phyloP scores from a whole-genome alignment of 192 early-diverging fungal genomes.

The Dissophora globulifera region DNA sequence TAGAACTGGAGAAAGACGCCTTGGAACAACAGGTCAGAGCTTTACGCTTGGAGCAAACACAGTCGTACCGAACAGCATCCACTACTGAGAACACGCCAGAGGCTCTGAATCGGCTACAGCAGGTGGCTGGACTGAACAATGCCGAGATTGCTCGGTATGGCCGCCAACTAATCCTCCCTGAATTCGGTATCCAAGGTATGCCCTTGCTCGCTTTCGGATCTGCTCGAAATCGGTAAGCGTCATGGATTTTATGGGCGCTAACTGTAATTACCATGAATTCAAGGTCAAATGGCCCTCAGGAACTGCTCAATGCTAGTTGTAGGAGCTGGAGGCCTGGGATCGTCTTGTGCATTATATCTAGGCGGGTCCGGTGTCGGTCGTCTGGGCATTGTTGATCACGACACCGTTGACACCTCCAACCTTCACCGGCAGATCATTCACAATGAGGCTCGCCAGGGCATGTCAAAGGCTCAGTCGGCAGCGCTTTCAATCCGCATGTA shows the following conservation, averaged over 20 bases:
- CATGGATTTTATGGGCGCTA: too few species aligned
- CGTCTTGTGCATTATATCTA: conserved; percentile 88
- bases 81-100: too few species aligned
- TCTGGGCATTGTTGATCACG: conserved; percentile 93
- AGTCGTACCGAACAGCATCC: background rate
- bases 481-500: conserved; percentile 63
- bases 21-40: conserved; percentile 21
- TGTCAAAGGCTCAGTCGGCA: conserved; percentile 85
- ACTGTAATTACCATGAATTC: too few species aligned
- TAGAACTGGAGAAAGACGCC: conserved; percentile 33
- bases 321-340: conserved; percentile 95
- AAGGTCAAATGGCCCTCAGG: conserved; percentile 80
- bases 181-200: conserved; percentile 76
- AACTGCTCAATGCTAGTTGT: conserved; percentile 85
- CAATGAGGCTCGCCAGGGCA: conserved; percentile 71
- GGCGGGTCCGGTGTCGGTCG: conserved; percentile 87
- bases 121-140: conserved; percentile 62
- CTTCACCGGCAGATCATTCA: conserved; percentile 97
- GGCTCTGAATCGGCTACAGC: conserved; percentile 10
- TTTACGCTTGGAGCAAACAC: conserved; percentile 20
- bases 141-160: conserved; percentile 85
- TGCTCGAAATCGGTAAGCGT: too few species aligned
- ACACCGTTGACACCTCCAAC: conserved; percentile 90
- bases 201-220: background rate
- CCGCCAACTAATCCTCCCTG: conserved; percentile 86